Evolutionary conservation across 352 stramenopile species (phyloP), one percentile per base, ranked within the genome.

Genomic region (Blastocystis sp.): DNA sequence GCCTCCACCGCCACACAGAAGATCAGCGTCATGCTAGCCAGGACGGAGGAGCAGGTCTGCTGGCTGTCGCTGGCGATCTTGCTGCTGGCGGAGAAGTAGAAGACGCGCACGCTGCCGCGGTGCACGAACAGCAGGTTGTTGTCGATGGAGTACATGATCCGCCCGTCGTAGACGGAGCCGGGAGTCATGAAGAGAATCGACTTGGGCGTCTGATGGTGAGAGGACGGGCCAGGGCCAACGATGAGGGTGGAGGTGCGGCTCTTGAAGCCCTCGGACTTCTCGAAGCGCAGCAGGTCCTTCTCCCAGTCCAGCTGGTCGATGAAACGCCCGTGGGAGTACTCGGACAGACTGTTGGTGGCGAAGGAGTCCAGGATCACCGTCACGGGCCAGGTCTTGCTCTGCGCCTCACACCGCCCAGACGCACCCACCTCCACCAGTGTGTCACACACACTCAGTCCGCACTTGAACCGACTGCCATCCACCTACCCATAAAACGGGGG

Each of bases 291-390:
- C 9, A 84, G 74, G 24, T 57, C 57, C 9, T 28, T 14, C 45
- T 28, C 21, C 74, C 74, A 84, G 54, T 84, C 74, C 54, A 84
- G n/a, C 28, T 84, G 74, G 34, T 69, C 45, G 74, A 84, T 70
- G 19, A 84, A 38, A 17, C 19, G 34, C 3, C 74, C 74, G 38
- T 66, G 74, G n/a, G 74, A 84, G 34, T 57, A 84, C 3, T 3
- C 19, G 17, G 45, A 52, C 10, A 84, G 28, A 14, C 7, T 42
- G 61, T 84, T 84, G 34, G 21, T 84, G 11, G 74, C 14, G 38
- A n/a, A 38, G 43, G 52, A 69, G 60, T 84, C 74, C 3, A 84
- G 45, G 19, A 68, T 69, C 7, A 84, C 40, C 38, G 52, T 69
- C 34, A 84, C 10, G 40, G 74, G 57, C 74, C 74, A 84, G 11